Percentiles rank a stretch among this genome's conserved stretches.
These are phyloP conservation scores for Nicotiana obtusifolia DNA, from an alignment of 257 asterid genomes.

Conservation along the genomic window DNA sequence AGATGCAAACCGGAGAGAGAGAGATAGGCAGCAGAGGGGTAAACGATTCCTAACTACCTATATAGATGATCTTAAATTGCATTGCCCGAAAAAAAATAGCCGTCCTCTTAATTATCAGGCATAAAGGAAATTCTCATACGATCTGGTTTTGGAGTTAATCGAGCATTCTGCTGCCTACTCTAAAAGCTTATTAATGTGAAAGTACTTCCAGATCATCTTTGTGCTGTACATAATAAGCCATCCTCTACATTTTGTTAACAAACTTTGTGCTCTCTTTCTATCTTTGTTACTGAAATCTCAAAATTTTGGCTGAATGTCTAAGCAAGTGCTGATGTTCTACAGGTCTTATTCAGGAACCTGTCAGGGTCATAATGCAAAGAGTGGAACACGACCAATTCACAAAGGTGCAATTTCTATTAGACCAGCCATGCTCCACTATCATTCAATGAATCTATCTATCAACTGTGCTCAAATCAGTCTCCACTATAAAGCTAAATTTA, in stretches of 20 bases:
- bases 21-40: not conserved
- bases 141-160: not conserved
- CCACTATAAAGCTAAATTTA: not conserved
- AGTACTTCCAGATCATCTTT: not conserved
- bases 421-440: constrained; percentile 13
- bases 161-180: not conserved
- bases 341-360: constrained; percentile 82
- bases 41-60: not conserved
- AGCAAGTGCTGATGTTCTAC: constrained; percentile 20
- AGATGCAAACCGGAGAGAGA: not conserved
- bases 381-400: constrained; percentile 64
- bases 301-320: not conserved
- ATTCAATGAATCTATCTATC: constrained; percentile 2
- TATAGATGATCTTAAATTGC: not conserved
- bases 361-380: constrained; percentile 70
- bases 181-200: not conserved
- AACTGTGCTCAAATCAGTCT: not conserved
- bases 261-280: not conserved
- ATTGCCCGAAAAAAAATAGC: not conserved
- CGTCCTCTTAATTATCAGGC: not conserved
- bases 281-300: not conserved
- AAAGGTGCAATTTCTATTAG: constrained; percentile 41
- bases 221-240: not conserved
- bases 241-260: not conserved
- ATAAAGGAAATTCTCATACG: not conserved